Conservation (phyloP, 2,329 filamentous ascomycete species). For the Diaporthe sp. region DNA sequence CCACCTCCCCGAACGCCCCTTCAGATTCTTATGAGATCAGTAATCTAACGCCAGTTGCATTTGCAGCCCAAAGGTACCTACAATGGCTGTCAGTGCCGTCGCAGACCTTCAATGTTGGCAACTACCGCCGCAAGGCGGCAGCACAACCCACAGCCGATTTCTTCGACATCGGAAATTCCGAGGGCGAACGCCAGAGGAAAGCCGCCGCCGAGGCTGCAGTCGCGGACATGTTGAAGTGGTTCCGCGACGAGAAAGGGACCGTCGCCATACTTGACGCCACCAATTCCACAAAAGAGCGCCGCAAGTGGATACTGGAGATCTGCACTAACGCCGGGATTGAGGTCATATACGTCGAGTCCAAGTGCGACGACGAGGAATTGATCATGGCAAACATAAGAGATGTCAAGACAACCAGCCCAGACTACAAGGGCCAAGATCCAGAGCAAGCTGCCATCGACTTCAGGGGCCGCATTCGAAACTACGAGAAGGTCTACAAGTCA, state of each 20-base stretch:
- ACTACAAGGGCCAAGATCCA: conserved; percentile 94
- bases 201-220: conserved; percentile 94
- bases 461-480: conserved; percentile 93
- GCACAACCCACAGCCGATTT: conserved; percentile 94
- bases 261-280: conserved; percentile 97
- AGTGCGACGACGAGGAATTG: conserved; percentile 93
- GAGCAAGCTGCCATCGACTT: conserved; percentile 93
- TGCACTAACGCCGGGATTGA: conserved; percentile 84
- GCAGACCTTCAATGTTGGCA: conserved; percentile 97
- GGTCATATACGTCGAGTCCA: conserved; percentile 95
- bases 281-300: conserved; percentile 91
- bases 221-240: conserved; percentile 95
- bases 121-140: conserved; percentile 89
- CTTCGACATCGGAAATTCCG: conserved; percentile 90
- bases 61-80: conserved; percentile 87
- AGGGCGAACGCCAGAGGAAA: conserved; percentile 89
- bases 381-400: conserved; percentile 99
- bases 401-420: conserved; percentile 95
- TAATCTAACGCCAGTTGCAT: conserved; percentile 39
- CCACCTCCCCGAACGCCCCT: conserved; percentile 37
- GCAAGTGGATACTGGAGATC: conserved; percentile 89
- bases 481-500: conserved; percentile 96
- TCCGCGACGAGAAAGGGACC: conserved; percentile 78
- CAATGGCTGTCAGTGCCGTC: conserved; percentile 96
- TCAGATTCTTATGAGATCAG: conserved; percentile 37